phyloP scores from a whole-genome alignment of 768 basidiomycete species.

The Mrakia frigida region DNA sequence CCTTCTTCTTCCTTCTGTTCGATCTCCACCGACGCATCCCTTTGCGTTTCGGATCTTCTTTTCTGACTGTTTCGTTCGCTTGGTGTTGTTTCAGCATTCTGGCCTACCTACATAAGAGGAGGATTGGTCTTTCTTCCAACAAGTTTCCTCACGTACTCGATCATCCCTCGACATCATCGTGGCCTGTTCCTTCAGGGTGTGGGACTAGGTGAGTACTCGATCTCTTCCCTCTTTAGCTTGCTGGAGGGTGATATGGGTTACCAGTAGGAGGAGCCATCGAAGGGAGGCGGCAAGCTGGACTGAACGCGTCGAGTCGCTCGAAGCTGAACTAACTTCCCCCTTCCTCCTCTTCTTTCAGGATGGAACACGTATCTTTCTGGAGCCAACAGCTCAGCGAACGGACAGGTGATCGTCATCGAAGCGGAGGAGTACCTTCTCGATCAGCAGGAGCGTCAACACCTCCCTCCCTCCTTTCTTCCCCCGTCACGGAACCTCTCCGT shows the following conservation, averaged over 20 bases:
- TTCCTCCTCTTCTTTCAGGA: not conserved
- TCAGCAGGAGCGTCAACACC: not conserved
- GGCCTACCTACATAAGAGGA: constrained; percentile 26
- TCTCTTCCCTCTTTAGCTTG: too few species aligned
- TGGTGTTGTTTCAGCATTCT: not conserved
- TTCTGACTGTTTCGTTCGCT: too few species aligned
- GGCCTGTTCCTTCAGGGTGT: constrained; percentile 30
- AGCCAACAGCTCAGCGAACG: constrained; percentile 2
- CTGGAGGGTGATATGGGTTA: too few species aligned
- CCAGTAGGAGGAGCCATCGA: too few species aligned
- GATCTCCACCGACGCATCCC: too few species aligned
- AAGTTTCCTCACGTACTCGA: constrained; percentile 17
- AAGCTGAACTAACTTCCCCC: not conserved
- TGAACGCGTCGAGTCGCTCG: not conserved
- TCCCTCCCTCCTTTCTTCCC: not conserved
- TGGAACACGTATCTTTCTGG: constrained; percentile 24
- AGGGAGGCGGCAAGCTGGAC: too few species aligned
- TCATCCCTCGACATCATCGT: constrained; percentile 28
- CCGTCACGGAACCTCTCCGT: not conserved
- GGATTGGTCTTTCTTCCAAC: constrained; percentile 25
- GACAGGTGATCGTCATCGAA: not conserved
- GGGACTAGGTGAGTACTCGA: constrained; percentile 19
- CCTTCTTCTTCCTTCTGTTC: not conserved
- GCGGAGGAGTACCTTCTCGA: not conserved
- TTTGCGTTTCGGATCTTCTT: too few species aligned